Conservation (phyloP, 768 basidiomycete genomes). For the Boletus rubescentipes region DNA sequence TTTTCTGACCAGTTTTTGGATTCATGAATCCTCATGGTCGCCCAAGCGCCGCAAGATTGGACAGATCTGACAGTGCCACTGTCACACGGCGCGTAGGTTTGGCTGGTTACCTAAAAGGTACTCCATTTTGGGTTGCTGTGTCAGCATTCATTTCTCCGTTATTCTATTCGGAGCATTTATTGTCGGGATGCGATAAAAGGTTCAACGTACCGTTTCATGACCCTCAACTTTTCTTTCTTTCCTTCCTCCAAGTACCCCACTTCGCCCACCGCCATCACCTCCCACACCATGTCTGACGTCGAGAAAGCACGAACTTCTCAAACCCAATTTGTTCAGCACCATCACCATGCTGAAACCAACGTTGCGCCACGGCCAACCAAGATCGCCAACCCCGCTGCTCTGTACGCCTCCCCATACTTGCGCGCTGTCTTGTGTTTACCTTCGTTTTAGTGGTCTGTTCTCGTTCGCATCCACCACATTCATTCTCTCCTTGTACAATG, state of each 20-base stretch:
- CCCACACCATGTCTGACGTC: slow-evolving; percentile 38
- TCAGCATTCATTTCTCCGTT: slow-evolving; percentile 23
- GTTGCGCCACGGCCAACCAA: slow-evolving; percentile 30
- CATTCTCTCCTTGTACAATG: slow-evolving; percentile 75
- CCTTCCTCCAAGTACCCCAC: neutral
- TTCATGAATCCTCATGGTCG: no score
- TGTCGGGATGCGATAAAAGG: slow-evolving; percentile 20
- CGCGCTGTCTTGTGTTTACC: neutral
- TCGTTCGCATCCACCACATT: slow-evolving; percentile 84
- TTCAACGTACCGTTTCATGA: neutral
- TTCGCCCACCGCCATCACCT: neutral
- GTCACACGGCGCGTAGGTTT: neutral
- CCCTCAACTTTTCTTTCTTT: neutral
- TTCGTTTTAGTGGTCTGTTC: slow-evolving; percentile 61
- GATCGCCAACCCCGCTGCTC: slow-evolving; percentile 56
- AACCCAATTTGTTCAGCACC: slow-evolving; percentile 17
- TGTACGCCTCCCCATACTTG: slow-evolving; percentile 21
- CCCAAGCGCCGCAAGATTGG: no score
- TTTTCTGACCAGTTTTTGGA: no score
- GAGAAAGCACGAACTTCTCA: slow-evolving; percentile 33
- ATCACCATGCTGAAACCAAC: slow-evolving; percentile 12
- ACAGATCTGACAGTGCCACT: neutral
- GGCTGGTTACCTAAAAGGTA: neutral
- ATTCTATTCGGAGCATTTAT: slow-evolving; percentile 14
- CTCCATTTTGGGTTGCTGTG: slow-evolving; percentile 10